Evolutionary conservation across 2,329 filamentous ascomycete species (phyloP), one percentile per base, ranked within the genome.

Genomic region (Fusarium sp.): DNA sequence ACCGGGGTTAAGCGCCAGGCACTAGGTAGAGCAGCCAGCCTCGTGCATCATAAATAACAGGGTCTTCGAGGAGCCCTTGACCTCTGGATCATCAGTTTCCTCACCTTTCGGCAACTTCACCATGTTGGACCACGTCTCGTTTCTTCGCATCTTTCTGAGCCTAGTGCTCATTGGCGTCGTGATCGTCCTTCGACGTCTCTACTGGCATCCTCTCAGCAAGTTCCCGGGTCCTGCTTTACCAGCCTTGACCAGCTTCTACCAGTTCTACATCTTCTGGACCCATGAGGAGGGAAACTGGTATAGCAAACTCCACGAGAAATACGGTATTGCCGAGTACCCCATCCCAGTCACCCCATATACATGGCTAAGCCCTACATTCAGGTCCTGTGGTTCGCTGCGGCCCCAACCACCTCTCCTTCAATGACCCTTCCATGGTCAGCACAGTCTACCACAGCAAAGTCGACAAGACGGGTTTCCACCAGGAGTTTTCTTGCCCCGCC

Each of bases 31-130:
- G n/a, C 20, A 55, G 51, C 17, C 27, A 35, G 51, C 29, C 51
- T 56, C 51, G 22, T 56, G 51, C 51, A 56, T 56, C 22, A 56
- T 56, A 56, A 56, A 56, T 56, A 56, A 56, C 51, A 24, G 51
- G 51, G 51, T 35, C 29, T 56, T 56, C 12, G 51, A 56, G 11
- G 51, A 16, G 29, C 51, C 51, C 14, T 56, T 56, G 51, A 22
- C 12, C n/a, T 56, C 31, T 56, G 51, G n/a, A 33, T 56, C 51
- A 33, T 56, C 31, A 56, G 12, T 24, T 56, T 35, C n/a, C 51
- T 56, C 51, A 56, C 12, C 51, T 56, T 56, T 35, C n/a, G n/a
- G 20, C n/a, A 35, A 56, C 51, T 17, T 35, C n/a, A 35, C 51
- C 51, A 56, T 56, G 51, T 17, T 56, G 27, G 46, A 35, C 3